Base-by-base conservation (phyloP, 169 alveolate species). In the Plasmodium vivax region DNA sequence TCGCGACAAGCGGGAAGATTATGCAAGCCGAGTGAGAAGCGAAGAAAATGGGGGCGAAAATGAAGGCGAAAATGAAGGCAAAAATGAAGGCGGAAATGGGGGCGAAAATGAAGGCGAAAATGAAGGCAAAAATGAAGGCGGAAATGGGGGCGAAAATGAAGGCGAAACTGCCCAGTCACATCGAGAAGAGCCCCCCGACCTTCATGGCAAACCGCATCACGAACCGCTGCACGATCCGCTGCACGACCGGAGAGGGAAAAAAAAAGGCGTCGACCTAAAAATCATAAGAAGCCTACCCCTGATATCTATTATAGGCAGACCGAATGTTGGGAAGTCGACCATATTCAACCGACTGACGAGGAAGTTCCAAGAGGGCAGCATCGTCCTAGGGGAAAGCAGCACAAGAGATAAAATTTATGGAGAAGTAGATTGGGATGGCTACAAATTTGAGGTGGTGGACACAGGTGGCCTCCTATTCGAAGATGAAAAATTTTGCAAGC, bases 271-370 rank as follows among this genome's bases (percentile, higher is more conserved):
- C 41, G 92, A 82, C 23, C 27, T 92, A 82, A 81, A 82, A 32
- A 83, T 92, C 10, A 72, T 92, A 38, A 62, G 92, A 36, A 92
- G 32, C 23, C 77, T 92, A 16, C 95, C 95, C 92, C 82, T 96
- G 30, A 85, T 96, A 72, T 93, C 98, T 19, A 92, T 96, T 56
- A 96, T 96, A 74, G 98, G 98, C 1, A 73, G 98, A 43, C 95
- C 98, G 9, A 96, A 96, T 81, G 98, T 96, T 73, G 98, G 98
- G 10, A 96, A 96, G 47, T 96, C 98, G 23, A 93, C 97, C 54
- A 74, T 96, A 56, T 96, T 96, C 88, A 96, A 96, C 93, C 95
- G 98, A 95, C 56, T 96, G 2, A 94, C 98, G 9, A 92, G 95
- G 51, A 94, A 96, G 96, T 95, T 93, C 84, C 98, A 96, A 82